phyloP scores from a whole-genome alignment of 139 green algal genomes.

The Astrephomene gubernaculifera region DNA sequence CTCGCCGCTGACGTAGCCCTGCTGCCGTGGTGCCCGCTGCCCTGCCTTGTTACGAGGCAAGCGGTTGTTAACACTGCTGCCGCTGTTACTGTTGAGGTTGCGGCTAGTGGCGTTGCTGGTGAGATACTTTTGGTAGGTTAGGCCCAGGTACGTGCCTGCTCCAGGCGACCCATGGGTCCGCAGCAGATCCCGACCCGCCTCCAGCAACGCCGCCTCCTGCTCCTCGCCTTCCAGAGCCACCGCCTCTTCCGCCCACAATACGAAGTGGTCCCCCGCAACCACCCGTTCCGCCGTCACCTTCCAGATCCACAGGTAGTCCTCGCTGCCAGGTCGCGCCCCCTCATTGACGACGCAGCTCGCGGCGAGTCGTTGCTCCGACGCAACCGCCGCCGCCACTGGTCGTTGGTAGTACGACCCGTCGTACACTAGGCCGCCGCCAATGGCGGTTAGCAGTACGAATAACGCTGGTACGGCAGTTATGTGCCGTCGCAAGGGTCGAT shows the following conservation, averaged over 20 bases:
- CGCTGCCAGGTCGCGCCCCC: slow-evolving; percentile 4
- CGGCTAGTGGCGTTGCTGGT: not conserved
- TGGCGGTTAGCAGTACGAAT: not conserved
- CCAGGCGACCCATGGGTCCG: not conserved
- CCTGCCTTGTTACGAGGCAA: too few species aligned
- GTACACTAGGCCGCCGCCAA: slow-evolving; percentile 34
- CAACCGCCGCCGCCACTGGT: not conserved
- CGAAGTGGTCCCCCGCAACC: slow-evolving; percentile 31
- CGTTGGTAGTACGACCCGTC: slow-evolving; percentile 7
- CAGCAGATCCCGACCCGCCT: not conserved
- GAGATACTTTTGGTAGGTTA: slow-evolving; percentile 24
- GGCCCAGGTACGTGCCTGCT: slow-evolving; percentile 34
- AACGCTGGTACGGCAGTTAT: not conserved
- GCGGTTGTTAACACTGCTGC: not conserved
- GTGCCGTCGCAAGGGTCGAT: slow-evolving; percentile 10
- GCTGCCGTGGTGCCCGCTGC: not conserved
- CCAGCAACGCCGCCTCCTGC: slow-evolving; percentile 25
- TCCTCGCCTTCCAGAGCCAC: not conserved
- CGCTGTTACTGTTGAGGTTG: not conserved
- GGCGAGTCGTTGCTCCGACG: not conserved
- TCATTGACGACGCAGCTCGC: slow-evolving; percentile 15
- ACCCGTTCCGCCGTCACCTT: slow-evolving; percentile 27
- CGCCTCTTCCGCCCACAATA: slow-evolving; percentile 43
- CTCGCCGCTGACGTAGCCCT: not conserved
- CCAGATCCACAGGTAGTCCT: slow-evolving; percentile 37